phyloP scores from a whole-genome alignment of 148 eudicot species.

The Nepenthes mirabilis region DNA sequence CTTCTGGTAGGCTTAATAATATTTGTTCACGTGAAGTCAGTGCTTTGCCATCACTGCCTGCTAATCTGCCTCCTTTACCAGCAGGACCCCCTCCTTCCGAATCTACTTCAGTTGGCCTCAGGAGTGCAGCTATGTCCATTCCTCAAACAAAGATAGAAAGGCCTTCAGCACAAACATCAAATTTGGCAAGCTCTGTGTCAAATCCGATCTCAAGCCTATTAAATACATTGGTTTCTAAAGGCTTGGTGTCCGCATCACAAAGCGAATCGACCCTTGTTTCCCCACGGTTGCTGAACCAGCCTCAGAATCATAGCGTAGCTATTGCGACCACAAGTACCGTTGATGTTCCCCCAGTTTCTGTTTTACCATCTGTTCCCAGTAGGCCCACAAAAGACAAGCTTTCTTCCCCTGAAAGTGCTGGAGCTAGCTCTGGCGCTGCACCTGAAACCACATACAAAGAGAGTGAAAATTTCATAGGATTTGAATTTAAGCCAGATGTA shows the following conservation, averaged over 20 bases:
- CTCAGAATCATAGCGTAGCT: constrained; percentile 19
- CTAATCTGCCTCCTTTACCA: constrained; percentile 23
- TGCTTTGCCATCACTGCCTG: constrained; percentile 10
- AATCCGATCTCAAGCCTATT: constrained; percentile 60
- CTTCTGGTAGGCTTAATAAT: constrained; percentile 9
- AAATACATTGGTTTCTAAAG: constrained; percentile 69
- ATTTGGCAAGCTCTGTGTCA: constrained; percentile 20
- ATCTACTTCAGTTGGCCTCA: constrained; percentile 10
- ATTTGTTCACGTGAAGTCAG: constrained; percentile 7
- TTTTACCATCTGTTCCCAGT: neutral
- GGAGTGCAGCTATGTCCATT: constrained; percentile 5
- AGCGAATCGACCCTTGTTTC: constrained; percentile 22
- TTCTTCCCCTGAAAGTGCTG: constrained; percentile 15
- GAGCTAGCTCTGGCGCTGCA: constrained; percentile 14
- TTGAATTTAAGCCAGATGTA: constrained; percentile 62
- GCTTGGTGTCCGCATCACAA: constrained; percentile 66
- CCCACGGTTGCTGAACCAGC: constrained; percentile 6
- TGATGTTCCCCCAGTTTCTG: constrained; percentile 7
- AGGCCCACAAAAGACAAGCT: constrained; percentile 15
- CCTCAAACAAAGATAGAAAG: constrained; percentile 29
- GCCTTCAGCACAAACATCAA: constrained; percentile 27
- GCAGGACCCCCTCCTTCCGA: constrained; percentile 13
- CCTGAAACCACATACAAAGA: constrained; percentile 17
- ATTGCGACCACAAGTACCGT: constrained; percentile 9
- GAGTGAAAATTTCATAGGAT: constrained; percentile 50